Conservation (phyloP, 2,329 filamentous ascomycete genomes). For the Mollisiaceae sp. region DNA sequence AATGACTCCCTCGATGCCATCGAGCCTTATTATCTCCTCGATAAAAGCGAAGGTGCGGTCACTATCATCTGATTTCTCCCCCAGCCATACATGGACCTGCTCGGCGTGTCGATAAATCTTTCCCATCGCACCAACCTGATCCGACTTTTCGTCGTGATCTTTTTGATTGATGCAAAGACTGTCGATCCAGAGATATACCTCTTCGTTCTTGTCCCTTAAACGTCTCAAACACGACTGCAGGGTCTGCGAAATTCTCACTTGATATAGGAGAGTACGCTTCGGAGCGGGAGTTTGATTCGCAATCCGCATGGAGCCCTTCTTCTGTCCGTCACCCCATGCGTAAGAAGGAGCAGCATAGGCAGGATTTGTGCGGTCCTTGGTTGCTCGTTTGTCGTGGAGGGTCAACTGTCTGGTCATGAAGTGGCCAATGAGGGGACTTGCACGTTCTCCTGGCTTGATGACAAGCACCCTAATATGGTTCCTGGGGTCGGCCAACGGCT, state of each 20-base stretch:
- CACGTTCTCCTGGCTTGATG: not conserved
- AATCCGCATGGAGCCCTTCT: not conserved
- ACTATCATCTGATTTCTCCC: not conserved
- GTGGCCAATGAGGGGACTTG: not conserved
- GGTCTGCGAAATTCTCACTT: not conserved
- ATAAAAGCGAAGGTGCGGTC: not conserved
- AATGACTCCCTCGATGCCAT: not conserved
- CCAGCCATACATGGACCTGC: conserved; percentile 8
- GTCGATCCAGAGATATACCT: conserved; percentile 11
- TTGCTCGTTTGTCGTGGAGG: not conserved
- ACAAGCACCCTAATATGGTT: not conserved
- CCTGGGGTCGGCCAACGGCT: not conserved
- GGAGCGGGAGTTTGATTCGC: no score
- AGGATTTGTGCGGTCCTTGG: no score
- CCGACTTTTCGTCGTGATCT: conserved; percentile 4
- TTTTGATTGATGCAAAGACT: conserved; percentile 7
- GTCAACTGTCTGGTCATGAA: not conserved
- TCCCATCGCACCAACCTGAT: conserved; percentile 10
- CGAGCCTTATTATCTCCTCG: not conserved
- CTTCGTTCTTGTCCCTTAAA: not conserved
- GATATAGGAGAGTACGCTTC: not conserved
- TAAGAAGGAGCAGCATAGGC: not conserved
- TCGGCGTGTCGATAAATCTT: conserved; percentile 7
- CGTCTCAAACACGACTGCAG: not conserved
- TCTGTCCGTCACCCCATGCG: not conserved